A percentile compares a stretch with the other conserved stretches of the same genome.
These are phyloP conservation scores for Neckera pumila DNA, from an alignment of 225 moss, liverwort and hornwort genomes.

Conservation along the genomic window DNA sequence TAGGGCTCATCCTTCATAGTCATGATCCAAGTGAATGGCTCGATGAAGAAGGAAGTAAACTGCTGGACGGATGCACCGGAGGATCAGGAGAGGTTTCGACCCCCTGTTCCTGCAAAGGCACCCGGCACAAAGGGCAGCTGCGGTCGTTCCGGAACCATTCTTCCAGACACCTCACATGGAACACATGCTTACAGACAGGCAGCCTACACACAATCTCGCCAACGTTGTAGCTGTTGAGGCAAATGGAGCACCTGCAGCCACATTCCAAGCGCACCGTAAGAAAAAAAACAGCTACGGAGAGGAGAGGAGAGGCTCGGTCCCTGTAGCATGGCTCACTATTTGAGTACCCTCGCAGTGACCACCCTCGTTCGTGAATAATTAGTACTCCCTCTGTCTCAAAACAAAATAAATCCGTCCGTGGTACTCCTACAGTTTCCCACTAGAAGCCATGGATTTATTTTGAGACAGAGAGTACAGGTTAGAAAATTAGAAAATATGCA, in stretches of 20 bases:
- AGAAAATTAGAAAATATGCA: not conserved
- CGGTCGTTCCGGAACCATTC: constrained; percentile 26
- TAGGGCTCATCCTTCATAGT: not conserved
- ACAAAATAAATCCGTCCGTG: too few species aligned
- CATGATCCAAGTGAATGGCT: not conserved
- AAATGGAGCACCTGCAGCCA: constrained; percentile 39
- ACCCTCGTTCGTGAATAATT: not conserved
- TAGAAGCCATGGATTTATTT: too few species aligned
- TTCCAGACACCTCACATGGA: constrained; percentile 39
- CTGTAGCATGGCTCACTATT: not conserved
- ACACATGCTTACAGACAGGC: constrained; percentile 31
- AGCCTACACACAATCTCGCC: constrained; percentile 31
- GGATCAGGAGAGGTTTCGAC: not conserved
- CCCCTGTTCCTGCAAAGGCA: constrained; percentile 21
- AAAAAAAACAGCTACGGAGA: not conserved
- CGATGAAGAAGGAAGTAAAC: not conserved
- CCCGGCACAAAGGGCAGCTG: constrained; percentile 39
- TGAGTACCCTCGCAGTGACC: not conserved
- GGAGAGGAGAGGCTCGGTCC: not conserved
- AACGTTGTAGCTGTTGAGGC: constrained; percentile 15
- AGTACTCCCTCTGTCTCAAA: too few species aligned
- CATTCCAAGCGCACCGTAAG: not conserved
- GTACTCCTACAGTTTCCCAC: too few species aligned
- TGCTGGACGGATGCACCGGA: not conserved
- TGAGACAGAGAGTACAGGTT: too few species aligned